phyloP scores from a whole-genome alignment of 441 rosid genomes.

The Codiaeum variegatum region DNA sequence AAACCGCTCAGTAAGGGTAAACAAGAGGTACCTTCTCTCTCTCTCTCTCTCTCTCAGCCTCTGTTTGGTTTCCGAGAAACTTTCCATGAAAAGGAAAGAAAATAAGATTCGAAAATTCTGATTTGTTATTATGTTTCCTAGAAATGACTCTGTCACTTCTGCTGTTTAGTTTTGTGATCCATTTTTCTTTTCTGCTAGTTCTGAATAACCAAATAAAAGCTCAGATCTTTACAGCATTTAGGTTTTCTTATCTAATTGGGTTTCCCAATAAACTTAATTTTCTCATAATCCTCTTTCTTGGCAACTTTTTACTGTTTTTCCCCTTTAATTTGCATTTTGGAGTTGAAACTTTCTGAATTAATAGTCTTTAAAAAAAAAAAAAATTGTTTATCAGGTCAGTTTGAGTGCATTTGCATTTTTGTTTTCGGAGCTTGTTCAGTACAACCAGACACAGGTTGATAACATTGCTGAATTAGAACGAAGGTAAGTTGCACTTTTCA shows the following conservation, averaged over 20 bases:
- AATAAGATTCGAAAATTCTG: neutral
- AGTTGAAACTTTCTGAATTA: neutral
- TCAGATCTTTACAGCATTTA: constrained; percentile 4
- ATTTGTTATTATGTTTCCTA: neutral
- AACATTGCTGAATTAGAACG: constrained; percentile 89
- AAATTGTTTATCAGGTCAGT: no score
- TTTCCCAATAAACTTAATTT: neutral
- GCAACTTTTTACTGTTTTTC: neutral
- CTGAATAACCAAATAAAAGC: neutral
- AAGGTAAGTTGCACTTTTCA: constrained; percentile 39
- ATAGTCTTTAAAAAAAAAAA: no score
- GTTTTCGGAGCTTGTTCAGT: constrained; percentile 97
- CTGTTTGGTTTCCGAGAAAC: constrained; percentile 9
- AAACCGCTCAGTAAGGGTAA: constrained; percentile 96
- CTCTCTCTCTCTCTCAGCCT: neutral
- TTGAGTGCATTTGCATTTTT: constrained; percentile 86
- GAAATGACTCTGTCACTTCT: neutral
- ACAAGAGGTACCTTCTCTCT: constrained; percentile 58
- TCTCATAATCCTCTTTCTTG: neutral
- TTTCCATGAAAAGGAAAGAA: neutral
- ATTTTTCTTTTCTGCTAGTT: neutral
- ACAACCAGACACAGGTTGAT: constrained; percentile 92
- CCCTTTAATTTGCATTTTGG: neutral
- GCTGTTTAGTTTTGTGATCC: neutral
- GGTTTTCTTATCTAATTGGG: neutral